Percentiles rank a stretch among this genome's conserved stretches.
These are phyloP conservation scores for Dalbergia oliveri DNA, from an alignment of 306 rosid species.

Conservation along the genomic window DNA sequence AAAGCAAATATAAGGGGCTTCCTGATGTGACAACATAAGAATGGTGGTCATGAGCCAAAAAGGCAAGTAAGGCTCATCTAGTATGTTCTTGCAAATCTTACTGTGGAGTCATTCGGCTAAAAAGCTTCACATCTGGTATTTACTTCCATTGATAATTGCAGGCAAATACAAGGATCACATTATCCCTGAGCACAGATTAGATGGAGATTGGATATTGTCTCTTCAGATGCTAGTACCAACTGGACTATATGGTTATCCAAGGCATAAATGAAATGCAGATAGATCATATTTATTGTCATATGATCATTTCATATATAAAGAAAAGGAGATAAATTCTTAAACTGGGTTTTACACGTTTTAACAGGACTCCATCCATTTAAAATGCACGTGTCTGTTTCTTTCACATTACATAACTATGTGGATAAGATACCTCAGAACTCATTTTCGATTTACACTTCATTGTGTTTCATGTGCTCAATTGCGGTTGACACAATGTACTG, in stretches of 20 bases:
- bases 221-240: conserved; percentile 1
- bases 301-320: neutral
- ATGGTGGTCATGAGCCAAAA: conserved; percentile 41
- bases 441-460: neutral
- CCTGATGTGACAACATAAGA: conserved; percentile 48
- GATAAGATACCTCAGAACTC: too few relatives aligned
- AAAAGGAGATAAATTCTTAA: neutral
- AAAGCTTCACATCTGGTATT: conserved; percentile 10
- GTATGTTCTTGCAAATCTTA: conserved; percentile 13
- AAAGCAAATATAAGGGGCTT: conserved; percentile 65
- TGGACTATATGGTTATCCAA: conserved; percentile 17
- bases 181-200: neutral
- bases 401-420: neutral
- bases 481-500: too few relatives aligned
- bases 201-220: neutral
- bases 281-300: neutral
- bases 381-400: neutral
- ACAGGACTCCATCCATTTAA: too few relatives aligned
- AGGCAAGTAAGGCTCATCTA: conserved; percentile 10
- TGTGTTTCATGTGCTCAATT: too few relatives aligned
- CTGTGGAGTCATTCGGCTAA: neutral
- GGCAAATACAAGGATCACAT: too few relatives aligned
- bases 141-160: neutral
- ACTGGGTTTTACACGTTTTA: neutral
- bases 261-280: neutral